phyloP scores from a whole-genome alignment of 306 rosid genomes.

The Prunus kanzakura region DNA sequence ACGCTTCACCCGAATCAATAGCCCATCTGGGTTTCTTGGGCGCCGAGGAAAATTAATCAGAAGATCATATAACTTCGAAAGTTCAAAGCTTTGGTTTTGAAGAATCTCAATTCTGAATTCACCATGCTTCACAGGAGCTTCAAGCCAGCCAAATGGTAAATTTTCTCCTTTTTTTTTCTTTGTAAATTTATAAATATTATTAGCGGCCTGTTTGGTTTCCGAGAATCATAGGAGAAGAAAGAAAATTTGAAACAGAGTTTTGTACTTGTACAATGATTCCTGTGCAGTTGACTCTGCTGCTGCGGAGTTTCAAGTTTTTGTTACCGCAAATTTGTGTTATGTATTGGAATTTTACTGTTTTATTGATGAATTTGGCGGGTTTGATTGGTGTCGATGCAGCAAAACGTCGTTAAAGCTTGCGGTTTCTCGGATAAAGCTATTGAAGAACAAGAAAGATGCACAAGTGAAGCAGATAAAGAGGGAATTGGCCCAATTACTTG shows the following conservation, averaged over 20 bases:
- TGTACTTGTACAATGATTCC: neutral
- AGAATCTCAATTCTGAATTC: constrained; percentile 19
- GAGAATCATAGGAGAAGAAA: neutral
- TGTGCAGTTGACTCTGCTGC: neutral
- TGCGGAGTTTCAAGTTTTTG: neutral
- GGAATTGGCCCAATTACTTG: constrained; percentile 79
- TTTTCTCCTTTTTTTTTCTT: neutral
- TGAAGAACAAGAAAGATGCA: constrained; percentile 77
- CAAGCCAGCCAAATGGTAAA: constrained; percentile 56
- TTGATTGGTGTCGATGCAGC: constrained; percentile 48
- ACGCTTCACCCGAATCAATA: constrained; percentile 3
- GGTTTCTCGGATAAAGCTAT: constrained; percentile 72
- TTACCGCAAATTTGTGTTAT: neutral
- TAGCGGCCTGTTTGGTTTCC: constrained; percentile 21
- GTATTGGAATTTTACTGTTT: constrained; percentile 11
- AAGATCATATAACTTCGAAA: neutral
- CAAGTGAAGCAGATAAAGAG: constrained; percentile 67
- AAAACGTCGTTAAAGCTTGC: constrained; percentile 86
- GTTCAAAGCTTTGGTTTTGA: neutral
- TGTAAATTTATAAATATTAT: neutral
- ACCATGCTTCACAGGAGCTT: constrained; percentile 48
- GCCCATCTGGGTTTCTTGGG: neutral
- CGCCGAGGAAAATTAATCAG: neutral
- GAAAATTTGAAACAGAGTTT: neutral
- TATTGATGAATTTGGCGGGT: constrained; percentile 1